Evolutionary conservation across 176 grass and related monocot species (phyloP).

Genomic region (Musa schizocarpa): DNA sequence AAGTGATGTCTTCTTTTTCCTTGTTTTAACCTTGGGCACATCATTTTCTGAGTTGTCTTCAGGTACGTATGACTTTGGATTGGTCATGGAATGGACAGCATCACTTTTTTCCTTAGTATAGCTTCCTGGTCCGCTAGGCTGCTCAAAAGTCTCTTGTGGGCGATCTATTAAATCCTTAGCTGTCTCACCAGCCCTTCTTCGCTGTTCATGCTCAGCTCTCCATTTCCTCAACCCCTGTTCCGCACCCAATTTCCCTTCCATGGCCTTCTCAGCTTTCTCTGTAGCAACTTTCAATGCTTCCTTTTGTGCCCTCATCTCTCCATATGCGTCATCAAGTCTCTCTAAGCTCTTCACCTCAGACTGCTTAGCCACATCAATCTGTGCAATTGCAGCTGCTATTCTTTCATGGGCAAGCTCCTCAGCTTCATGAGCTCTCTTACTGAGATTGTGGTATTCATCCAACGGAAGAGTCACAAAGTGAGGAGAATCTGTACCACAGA

Average conservation of each 20-base stretch:
- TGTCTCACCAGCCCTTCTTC: slow-evolving; percentile 45
- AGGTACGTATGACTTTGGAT: slow-evolving; percentile 33
- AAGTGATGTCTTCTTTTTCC: slow-evolving; percentile 59
- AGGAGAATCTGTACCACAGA: slow-evolving; percentile 39
- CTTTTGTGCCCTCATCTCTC: slow-evolving; percentile 39
- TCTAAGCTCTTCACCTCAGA: slow-evolving; percentile 50
- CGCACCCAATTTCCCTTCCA: slow-evolving; percentile 68
- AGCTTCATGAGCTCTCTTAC: slow-evolving; percentile 66
- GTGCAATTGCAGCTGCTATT: slow-evolving; percentile 42
- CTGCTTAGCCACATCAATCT: slow-evolving; percentile 60
- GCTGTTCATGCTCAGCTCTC: slow-evolving; percentile 61
- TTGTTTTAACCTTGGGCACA: slow-evolving; percentile 26
- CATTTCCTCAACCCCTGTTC: slow-evolving; percentile 85
- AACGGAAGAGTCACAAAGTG: slow-evolving; percentile 48
- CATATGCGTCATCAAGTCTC: slow-evolving; percentile 43
- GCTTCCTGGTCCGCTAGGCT: slow-evolving; percentile 24
- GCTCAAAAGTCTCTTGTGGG: slow-evolving; percentile 15
- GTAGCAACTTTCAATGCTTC: slow-evolving; percentile 36
- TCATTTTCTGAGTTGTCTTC: slow-evolving; percentile 23
- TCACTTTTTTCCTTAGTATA: slow-evolving; percentile 28
- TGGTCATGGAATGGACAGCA: neutral
- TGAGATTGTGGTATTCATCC: slow-evolving; percentile 58
- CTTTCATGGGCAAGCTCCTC: slow-evolving; percentile 58
- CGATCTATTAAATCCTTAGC: slow-evolving; percentile 32
- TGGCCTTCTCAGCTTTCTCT: slow-evolving; percentile 52